Base-by-base conservation (phyloP, 495 filamentous ascomycete species). In the Halenospora varia region DNA sequence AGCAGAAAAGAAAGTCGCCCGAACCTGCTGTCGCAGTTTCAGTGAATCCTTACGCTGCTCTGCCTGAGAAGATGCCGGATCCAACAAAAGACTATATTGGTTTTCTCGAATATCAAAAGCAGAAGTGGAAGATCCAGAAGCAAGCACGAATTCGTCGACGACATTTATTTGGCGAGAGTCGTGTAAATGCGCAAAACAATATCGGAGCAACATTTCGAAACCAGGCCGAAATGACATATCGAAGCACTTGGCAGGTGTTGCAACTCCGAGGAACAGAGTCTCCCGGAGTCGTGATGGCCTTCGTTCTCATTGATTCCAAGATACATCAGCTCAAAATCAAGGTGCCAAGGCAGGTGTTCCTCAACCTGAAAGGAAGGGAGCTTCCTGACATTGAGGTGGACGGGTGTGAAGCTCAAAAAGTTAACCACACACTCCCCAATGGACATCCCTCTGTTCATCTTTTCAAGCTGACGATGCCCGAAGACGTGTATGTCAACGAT, bases 101-200 rank as follows among this genome's bases (percentile, higher is more conserved):
- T 0, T 99, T 96, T 75, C 72, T 99, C 47, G 80, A 87, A 67
- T 99, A 99, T 65, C 94, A 99, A 67, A 99, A 99, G 71, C 83
- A 91, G 73, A 99, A 99, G 69, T 99, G 94, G 94, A 96, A 91
- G 73, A 88, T 99, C 24, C 94, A 99, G 69, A 95, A 90, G 66
- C 89, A 96, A 70, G 92, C 94, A 41, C 82, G 93, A 41, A 80
- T 87, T 63, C 87, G 94, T 10, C 82, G 94, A 46, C 82, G 92
- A 42, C 94, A 99, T 66, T 77, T 97, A 2, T 99, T 97, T 65
- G 94, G 94, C 26, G 93, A 99, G 61, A 72, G 74, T 17, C 86
- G 88, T 47, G 80, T 79, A 10, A 85, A 82, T 59, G 75, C 81
- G 45, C 78, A 83, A 19, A 89, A 88, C 69, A 85, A 87, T 19